Evolutionary conservation across 768 basidiomycete species (phyloP).

Genomic region (Tephrocybe sp.): DNA sequence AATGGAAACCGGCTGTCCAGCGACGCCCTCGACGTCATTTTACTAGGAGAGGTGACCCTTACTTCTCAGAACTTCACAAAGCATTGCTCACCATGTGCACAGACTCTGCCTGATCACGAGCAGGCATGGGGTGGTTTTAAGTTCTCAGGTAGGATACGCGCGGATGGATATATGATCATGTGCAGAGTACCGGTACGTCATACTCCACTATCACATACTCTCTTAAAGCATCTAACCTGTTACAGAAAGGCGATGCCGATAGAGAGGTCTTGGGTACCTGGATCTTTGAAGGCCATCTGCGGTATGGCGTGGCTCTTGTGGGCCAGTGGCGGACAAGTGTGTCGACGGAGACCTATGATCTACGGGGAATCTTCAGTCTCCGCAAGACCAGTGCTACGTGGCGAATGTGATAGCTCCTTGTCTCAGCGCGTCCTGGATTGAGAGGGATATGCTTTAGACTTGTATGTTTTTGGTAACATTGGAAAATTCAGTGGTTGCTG

Average conservation of each 20-base stretch:
- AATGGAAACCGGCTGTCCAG: conserved; percentile 8
- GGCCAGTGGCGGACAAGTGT: conserved; percentile 50
- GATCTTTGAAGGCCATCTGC: conserved; percentile 57
- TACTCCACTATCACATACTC: not conserved
- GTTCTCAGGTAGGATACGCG: conserved; percentile 55
- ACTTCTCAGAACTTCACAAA: not conserved
- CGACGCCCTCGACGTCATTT: conserved; percentile 28
- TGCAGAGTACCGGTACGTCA: conserved; percentile 54
- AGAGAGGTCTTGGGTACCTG: conserved; percentile 44
- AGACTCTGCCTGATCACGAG: conserved; percentile 56
- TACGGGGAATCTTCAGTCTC: conserved; percentile 59
- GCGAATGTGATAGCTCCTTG: conserved; percentile 2
- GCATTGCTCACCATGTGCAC: conserved; percentile 1
- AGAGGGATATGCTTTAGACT: too few relatives aligned
- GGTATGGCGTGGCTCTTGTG: conserved; percentile 44
- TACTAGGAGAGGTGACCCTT: conserved; percentile 40
- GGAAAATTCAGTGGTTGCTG: too few relatives aligned
- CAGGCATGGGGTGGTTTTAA: conserved; percentile 66
- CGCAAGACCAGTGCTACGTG: conserved; percentile 31
- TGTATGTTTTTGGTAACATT: too few relatives aligned
- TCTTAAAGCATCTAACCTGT: conserved; percentile 6
- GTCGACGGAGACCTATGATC: conserved; percentile 27
- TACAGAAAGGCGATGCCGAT: conserved; percentile 37
- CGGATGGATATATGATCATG: conserved; percentile 58
- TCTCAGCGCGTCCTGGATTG: not conserved